Percentiles rank a stretch among this genome's conserved stretches.
These are phyloP conservation scores for Entomophthora muscae DNA, from an alignment of 371 early-diverging fungal species.

Conservation along the genomic window DNA sequence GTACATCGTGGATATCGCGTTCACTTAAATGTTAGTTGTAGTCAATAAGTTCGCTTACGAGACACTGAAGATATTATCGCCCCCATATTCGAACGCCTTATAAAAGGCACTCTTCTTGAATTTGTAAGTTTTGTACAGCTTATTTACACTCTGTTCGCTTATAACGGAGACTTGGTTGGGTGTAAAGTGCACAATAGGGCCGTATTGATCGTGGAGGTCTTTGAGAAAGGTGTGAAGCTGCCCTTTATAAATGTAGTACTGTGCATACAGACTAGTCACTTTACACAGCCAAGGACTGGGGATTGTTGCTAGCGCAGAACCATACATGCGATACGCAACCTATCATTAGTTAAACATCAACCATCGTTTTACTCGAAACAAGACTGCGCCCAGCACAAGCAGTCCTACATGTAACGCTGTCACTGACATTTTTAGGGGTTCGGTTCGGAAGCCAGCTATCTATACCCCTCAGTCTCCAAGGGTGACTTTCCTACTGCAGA, in stretches of 20 bases:
- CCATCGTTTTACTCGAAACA: no score
- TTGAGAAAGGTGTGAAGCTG: not conserved
- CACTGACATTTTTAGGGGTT: no score
- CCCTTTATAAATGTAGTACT: not conserved
- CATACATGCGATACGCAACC: not conserved
- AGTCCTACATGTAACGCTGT: no score
- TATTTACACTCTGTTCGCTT: not conserved
- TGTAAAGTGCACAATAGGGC: constrained; percentile 1
- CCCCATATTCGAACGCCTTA: not conserved
- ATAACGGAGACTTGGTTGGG: not conserved
- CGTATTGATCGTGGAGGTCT: constrained; percentile 4
- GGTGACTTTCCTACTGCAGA: no score
- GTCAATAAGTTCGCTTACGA: not conserved
- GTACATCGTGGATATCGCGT: not conserved
- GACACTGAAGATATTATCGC: not conserved
- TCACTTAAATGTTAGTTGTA: not conserved
- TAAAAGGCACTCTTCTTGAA: constrained; percentile 1
- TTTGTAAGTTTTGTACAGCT: not conserved
- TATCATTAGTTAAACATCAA: no score
- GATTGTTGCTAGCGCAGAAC: not conserved
- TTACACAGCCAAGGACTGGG: not conserved
- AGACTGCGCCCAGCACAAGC: no score
- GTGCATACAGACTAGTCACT: not conserved
- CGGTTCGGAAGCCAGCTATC: no score
- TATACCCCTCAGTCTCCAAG: no score